Conservation (phyloP, 1,284 basidiomycete species). For the Trichosporon sp. region DNA sequence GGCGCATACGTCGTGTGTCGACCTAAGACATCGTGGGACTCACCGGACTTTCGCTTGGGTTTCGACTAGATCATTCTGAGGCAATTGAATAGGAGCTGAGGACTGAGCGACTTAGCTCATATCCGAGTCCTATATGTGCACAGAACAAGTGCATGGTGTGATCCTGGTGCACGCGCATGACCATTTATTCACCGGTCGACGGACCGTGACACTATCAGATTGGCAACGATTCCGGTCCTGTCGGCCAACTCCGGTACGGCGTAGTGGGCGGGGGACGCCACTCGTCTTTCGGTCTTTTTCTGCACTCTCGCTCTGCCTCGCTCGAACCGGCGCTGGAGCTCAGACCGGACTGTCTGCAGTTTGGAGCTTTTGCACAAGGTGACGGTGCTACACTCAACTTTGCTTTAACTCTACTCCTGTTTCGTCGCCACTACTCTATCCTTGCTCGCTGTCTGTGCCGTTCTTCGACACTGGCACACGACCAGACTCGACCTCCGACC, state of each 20-base stretch:
- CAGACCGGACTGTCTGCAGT: neutral
- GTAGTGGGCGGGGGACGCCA: slow-evolving; percentile 4
- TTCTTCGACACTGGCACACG: neutral
- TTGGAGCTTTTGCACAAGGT: neutral
- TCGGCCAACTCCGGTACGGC: slow-evolving; percentile 10
- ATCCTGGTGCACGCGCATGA: neutral
- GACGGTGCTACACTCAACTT: neutral
- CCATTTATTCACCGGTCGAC: neutral
- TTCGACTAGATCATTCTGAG: slow-evolving; percentile 7
- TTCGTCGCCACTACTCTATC: neutral
- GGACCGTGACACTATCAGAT: slow-evolving; percentile 9
- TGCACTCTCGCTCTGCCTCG: neutral
- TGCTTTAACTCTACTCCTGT: neutral
- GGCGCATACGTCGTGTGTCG: neutral
- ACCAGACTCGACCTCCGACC: neutral
- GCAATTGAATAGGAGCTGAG: neutral
- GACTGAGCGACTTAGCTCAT: neutral
- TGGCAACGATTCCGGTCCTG: neutral
- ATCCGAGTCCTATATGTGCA: neutral
- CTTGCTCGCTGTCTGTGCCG: neutral
- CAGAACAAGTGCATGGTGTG: neutral
- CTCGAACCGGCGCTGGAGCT: neutral
- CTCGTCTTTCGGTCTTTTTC: slow-evolving; percentile 19
- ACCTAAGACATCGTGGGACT: neutral
- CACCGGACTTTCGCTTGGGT: neutral